Conservation (phyloP, 768 basidiomycete genomes). For the Boletus reticulatus region DNA sequence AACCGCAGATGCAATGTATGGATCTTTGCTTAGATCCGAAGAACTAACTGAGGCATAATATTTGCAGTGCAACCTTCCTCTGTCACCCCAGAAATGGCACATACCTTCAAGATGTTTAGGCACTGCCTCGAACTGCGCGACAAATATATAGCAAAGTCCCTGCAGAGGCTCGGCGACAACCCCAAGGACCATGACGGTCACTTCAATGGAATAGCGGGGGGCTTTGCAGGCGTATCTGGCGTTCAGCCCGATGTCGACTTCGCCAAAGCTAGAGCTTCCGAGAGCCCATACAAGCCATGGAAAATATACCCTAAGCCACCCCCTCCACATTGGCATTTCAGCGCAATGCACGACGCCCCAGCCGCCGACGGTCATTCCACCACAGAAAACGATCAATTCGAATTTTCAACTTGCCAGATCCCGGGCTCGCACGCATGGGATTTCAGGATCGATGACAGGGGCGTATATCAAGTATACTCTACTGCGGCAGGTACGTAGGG, state of each 20-base stretch:
- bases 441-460: constrained; percentile 79
- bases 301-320: constrained; percentile 90
- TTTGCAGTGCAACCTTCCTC: constrained; percentile 18
- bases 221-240: constrained; percentile 61
- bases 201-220: constrained; percentile 68
- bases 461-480: constrained; percentile 86
- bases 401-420: constrained; percentile 69
- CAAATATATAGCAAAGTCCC: constrained; percentile 88
- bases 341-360: constrained; percentile 45
- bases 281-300: constrained; percentile 61
- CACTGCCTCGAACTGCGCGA: constrained; percentile 89
- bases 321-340: constrained; percentile 95
- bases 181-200: constrained; percentile 85
- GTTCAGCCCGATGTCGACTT: constrained; percentile 60
- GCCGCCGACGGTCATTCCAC: constrained; percentile 36
- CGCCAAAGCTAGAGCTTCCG: constrained; percentile 18
- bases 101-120: constrained; percentile 70
- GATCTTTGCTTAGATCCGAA: background rate
- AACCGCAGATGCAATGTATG: constrained; percentile 34
- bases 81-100: constrained; percentile 43
- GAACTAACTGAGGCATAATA: constrained; percentile 2
- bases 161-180: constrained; percentile 92
- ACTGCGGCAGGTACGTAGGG: constrained; percentile 6
- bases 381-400: constrained; percentile 50
- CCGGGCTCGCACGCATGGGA: constrained; percentile 63